Evolutionary conservation across 2,329 filamentous ascomycete species (phyloP), one percentile per base, ranked within the genome.

Genomic region (Fusarium proliferatum): DNA sequence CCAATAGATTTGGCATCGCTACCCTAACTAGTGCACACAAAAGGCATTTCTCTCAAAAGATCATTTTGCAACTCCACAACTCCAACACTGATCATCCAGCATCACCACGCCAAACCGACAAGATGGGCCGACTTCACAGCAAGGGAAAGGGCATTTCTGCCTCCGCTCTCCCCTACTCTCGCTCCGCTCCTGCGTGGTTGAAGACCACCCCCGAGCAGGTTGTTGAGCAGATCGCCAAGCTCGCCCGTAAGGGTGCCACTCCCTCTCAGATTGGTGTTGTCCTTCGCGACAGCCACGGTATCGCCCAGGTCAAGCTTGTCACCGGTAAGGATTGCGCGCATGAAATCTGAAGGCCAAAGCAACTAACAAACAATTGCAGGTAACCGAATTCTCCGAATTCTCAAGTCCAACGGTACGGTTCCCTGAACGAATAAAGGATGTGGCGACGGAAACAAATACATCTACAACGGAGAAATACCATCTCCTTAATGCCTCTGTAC

Each of bases 331-430:
- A 39, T n/a, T 30, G 13, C 51, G 19, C 23, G 36, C 46, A 23
- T 12, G 16, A 36, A 39, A 17, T 7, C 9, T 15, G 3, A 15
- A 23, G 43, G 23, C 15, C 38, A 9, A 21, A 26, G 28, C 73
- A 77, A 77, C 84, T 88, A 80, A 87, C 82, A 78, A 52, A 33
- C 59, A 42, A 56, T 26, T 17, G n/a, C 79, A 95, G 96, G 96
- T 88, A 99, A 99, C 94, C 97, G 97, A 91, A 98, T 99, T 85
- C 94, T 99, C 84, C 93, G 96, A 87, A 98, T 99, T 88, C 91
- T 99, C 81, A 98, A 98, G 92, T 93, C 93, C 81, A 94, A 90
- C 86, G 96, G 96, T 98, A 98, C 88, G 93, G 87, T 89, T 59
- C 78, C 81, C 76, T 81, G 74, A 82, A 79, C 58, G 72, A 79